phyloP scores from a whole-genome alignment of 192 early-diverging fungal species.

The Gonapodya sp. region DNA sequence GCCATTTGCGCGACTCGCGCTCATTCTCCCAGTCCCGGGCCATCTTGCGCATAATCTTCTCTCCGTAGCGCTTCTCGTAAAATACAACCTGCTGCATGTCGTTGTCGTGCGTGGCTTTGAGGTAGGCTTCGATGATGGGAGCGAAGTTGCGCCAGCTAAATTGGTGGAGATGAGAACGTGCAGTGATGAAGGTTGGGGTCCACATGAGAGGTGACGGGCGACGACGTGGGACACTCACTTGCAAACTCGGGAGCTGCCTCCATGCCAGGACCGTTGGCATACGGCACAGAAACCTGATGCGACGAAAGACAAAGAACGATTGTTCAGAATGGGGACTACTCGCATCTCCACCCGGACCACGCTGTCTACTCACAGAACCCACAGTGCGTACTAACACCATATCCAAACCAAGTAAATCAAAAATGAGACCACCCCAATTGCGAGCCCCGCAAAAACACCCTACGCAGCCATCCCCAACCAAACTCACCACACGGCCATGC shows the following conservation, averaged over 20 bases:
- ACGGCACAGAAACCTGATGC: conserved; percentile 3
- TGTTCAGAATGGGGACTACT: neutral
- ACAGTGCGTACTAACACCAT: neutral
- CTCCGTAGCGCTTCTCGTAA: neutral
- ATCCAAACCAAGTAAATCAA: too few relatives aligned
- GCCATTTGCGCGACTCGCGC: neutral
- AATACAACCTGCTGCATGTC: neutral
- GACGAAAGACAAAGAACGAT: neutral
- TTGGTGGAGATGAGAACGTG: too few relatives aligned
- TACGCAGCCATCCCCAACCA: neutral
- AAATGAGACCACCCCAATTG: too few relatives aligned
- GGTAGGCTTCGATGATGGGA: neutral
- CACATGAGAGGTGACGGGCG: too few relatives aligned
- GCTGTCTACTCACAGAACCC: neutral
- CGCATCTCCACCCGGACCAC: too few relatives aligned
- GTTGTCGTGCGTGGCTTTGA: neutral
- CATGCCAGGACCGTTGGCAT: neutral
- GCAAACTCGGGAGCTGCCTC: neutral
- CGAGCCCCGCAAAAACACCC: too few relatives aligned
- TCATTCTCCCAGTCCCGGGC: neutral
- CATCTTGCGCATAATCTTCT: neutral
- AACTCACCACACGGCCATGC: neutral
- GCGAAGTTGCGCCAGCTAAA: neutral
- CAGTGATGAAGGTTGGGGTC: neutral
- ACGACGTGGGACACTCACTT: too few relatives aligned